phyloP scores from a whole-genome alignment of 2,329 filamentous ascomycete genomes.

The Aspergillus pseudoglaucus region DNA sequence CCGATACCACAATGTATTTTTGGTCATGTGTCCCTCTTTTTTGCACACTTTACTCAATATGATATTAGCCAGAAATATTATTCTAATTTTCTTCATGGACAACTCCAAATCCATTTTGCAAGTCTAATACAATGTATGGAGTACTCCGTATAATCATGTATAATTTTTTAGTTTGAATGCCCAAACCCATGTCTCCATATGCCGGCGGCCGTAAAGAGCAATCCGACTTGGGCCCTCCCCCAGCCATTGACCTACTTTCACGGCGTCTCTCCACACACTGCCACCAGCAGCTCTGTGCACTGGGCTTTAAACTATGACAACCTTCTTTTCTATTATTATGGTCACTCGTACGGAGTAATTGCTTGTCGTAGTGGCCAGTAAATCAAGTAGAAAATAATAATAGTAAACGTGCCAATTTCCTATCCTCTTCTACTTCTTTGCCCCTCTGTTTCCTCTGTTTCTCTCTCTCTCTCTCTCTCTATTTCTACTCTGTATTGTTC shows the following conservation, averaged over 20 bases:
- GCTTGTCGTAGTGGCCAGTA: background rate
- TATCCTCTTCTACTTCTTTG: constrained; percentile 6
- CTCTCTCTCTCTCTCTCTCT: too few relatives aligned
- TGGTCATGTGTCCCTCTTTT: background rate
- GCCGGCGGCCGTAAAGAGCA: constrained; percentile 21
- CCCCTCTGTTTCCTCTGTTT: background rate
- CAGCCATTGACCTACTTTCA: constrained; percentile 10
- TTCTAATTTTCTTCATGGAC: too few relatives aligned
- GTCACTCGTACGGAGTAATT: too few relatives aligned
- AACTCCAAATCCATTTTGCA: too few relatives aligned
- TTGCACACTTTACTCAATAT: too few relatives aligned
- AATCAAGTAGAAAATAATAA: background rate
- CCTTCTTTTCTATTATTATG: background rate
- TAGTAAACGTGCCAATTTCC: background rate
- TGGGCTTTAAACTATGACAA: background rate
- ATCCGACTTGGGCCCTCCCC: constrained; percentile 9
- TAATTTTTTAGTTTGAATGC: background rate
- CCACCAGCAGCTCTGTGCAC: constrained; percentile 13
- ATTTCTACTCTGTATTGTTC: too few relatives aligned
- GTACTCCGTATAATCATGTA: background rate
- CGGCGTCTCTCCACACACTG: constrained; percentile 18
- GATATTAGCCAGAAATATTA: background rate
- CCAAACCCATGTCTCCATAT: constrained; percentile 6
- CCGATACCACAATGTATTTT: background rate
- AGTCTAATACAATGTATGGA: too few relatives aligned